Base-by-base conservation (phyloP, 805 yeast species). In the Saccharomycopsis javanensis region DNA sequence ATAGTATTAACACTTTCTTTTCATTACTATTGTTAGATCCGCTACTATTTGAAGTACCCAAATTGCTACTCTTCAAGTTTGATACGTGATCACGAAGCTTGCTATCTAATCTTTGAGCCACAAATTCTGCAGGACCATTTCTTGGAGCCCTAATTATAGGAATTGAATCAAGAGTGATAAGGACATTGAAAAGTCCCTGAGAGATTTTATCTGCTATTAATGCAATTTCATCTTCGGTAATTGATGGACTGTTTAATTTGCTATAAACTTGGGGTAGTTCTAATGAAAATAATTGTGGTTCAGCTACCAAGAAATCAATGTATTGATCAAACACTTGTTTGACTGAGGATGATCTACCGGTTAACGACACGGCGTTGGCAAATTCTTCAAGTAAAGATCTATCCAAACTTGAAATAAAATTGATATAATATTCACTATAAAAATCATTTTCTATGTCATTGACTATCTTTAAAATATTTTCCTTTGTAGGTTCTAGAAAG, bases 321-420 rank as follows among this genome's bases (percentile, higher is more conserved):
- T 91, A 94, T 71, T 94, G 99, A 70, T 94, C 99, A 70, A 76
- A 94, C 4, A 94, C 96, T 69, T 92, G 98, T 62, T 85, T 80
- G 57, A 94, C 85, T 64, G 80, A 81, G 60, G 75, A 76, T 1
- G 92, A 78, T 62, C 85, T 85, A 0, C 90, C 90, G 15, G 82
- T 75, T 53, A 80, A 64, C 0, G 96, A 86, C 28, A 89, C 92
- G 54, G 83, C 77, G 63, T 85, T 84, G 20, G 97, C 97, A 67
- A 94, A 83, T 50, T 86, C 90, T 69, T 94, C 99, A 56, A 94
- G 77, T 42, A 90, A 73, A 42, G 81, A 86, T 61, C 99, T 80
- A 55, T 81, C 76, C 60, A 94, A 75, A 13, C 86, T 79, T 5
- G 94, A 84, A 1, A 96, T 86, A 72, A 94, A 94, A 69, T 94